phyloP scores from a whole-genome alignment of 371 early-diverging fungal species.

The Apophysomyces sp. region DNA sequence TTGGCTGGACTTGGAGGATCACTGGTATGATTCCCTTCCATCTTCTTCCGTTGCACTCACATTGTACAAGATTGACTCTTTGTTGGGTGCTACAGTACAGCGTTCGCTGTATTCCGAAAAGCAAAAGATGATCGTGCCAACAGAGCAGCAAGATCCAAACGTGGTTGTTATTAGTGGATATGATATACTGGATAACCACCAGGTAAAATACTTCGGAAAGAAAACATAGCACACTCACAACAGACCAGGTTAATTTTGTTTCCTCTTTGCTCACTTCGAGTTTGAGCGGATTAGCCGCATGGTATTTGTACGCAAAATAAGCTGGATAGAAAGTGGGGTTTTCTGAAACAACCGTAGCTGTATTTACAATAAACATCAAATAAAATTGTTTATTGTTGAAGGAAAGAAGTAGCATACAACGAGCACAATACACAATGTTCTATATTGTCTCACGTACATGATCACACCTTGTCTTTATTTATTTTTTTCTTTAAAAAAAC shows the following conservation, averaged over 20 bases:
- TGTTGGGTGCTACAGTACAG: slow-evolving; percentile 84
- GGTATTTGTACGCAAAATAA: not conserved
- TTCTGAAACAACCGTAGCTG: no score
- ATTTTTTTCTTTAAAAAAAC: no score
- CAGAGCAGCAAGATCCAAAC: slow-evolving; percentile 29
- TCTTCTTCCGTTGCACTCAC: slow-evolving; percentile 3
- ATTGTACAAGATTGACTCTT: slow-evolving; percentile 66
- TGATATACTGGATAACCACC: slow-evolving; percentile 78
- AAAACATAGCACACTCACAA: not conserved
- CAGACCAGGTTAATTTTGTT: slow-evolving; percentile 17
- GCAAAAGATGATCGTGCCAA: slow-evolving; percentile 50
- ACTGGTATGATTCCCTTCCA: slow-evolving; percentile 45
- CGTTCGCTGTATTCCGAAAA: slow-evolving; percentile 68
- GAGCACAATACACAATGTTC: no score
- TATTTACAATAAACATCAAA: no score
- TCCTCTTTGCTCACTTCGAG: slow-evolving; percentile 18
- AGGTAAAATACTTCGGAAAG: slow-evolving; percentile 38
- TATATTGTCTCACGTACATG: no score
- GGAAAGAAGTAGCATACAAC: no score
- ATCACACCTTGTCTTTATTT: no score
- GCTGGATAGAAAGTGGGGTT: no score
- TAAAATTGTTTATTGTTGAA: no score
- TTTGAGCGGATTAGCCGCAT: slow-evolving; percentile 18
- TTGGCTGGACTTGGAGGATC: slow-evolving; percentile 74
- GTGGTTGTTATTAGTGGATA: slow-evolving; percentile 61